A percentile compares a stretch with the other conserved stretches of the same genome.
phyloP scores from a whole-genome alignment of 164 flowering plant genomes.

The Vitis riparia region DNA sequence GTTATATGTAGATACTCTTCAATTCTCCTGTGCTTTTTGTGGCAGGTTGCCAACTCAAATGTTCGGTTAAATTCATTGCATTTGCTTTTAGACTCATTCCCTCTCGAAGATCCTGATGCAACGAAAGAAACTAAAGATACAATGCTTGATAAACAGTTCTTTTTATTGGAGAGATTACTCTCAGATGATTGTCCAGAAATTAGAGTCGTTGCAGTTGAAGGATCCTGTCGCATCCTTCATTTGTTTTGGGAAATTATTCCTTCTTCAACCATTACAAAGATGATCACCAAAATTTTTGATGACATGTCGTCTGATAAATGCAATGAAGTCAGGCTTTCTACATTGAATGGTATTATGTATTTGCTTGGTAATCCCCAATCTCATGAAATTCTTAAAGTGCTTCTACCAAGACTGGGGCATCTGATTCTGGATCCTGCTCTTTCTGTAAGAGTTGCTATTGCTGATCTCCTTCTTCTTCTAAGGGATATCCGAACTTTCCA shows the following conservation, averaged over 20 bases:
- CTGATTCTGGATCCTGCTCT: conserved; percentile 63
- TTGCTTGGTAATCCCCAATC: conserved; percentile 92
- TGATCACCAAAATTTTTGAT: conserved; percentile 62
- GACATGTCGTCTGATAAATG: conserved; percentile 67
- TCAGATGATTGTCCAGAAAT: conserved; percentile 84
- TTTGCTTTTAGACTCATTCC: conserved; percentile 90
- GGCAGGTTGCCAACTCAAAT: conserved; percentile 93
- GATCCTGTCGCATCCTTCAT: conserved; percentile 83
- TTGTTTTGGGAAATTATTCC: conserved; percentile 95
- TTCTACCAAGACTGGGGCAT: conserved; percentile 78
- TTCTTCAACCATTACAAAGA: conserved; percentile 69
- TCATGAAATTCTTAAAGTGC: conserved; percentile 90
- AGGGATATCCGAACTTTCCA: conserved; percentile 64
- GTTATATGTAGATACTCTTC: too few relatives aligned
- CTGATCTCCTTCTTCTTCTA: conserved; percentile 76
- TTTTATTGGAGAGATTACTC: conserved; percentile 72
- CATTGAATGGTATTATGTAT: conserved; percentile 76
- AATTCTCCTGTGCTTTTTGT: conserved; percentile 1
- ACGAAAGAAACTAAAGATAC: conserved; percentile 82
- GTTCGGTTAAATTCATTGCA: conserved; percentile 93
- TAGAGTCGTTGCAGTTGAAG: conserved; percentile 91
- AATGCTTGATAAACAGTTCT: conserved; percentile 75
- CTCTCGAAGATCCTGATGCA: conserved; percentile 93
- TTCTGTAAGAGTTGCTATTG: conserved; percentile 54
- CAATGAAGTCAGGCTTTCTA: conserved; percentile 78